Evolutionary conservation across 202 grass and related monocot species (phyloP), one percentile per base, ranked within the genome.

Genomic region (Bolboschoenoplectus hybrid): DNA sequence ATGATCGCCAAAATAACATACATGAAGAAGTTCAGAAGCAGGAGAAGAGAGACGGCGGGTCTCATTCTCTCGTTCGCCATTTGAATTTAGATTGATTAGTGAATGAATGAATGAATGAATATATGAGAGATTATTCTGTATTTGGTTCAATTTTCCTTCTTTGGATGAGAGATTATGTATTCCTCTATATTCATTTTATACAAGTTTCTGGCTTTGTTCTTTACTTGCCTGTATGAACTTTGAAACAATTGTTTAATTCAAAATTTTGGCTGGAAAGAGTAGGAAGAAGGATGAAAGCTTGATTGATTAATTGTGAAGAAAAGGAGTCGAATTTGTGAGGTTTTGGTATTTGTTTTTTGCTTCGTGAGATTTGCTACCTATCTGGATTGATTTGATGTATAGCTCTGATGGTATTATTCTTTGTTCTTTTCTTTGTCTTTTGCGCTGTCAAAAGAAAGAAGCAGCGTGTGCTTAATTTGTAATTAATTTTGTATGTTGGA

Each of bases 1-100:
- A 98, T 89, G 72, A 85, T 39, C 39, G 87, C 85, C 17, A 95
- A 71, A 82, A 98, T 88, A 72, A 82, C 51, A 76, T 91, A 94
- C 93, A 98, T 91, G 90, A 89, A 89, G 26, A 94, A 83, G 74
- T 95, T 98, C 35, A 95, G 86, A 40, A 92, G 44, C n/a, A 95
- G 87, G 4, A 98, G 93, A 10, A 98, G 44, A 16, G 88, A 35
- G 1, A 91, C 89, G 0, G 92, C 52, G 41, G 96, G 89, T 85
- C 84, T 95, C 49, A 94, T 16, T 52, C 57, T 55, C 9, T 86
- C 81, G 8, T 55, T 85, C 39, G 82, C 81, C 84, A 86, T 89
- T 62, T 81, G 52, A 56, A 63, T 66, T 44, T 32, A 46, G 75
- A 45, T 17, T 10, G 47, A 14, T 67, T 47, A 52, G 3, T 35